phyloP scores from a whole-genome alignment of 2,329 filamentous ascomycete genomes.

The Nigrospora osmanthi region DNA sequence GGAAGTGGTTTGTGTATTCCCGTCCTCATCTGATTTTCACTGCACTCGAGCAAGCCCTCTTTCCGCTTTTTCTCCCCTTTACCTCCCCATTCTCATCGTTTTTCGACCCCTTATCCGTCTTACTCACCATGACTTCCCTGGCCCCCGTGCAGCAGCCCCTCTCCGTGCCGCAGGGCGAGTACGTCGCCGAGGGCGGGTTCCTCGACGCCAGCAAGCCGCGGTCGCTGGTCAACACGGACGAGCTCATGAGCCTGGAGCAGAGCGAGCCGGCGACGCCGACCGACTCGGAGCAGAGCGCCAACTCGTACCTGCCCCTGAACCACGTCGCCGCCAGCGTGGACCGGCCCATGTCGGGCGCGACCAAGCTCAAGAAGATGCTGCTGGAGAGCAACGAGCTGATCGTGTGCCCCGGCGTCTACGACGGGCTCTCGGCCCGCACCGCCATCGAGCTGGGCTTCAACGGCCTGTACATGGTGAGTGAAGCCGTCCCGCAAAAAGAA shows the following conservation, averaged over 20 bases:
- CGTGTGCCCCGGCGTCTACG: slow-evolving; percentile 40
- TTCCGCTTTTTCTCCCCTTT: too few species aligned
- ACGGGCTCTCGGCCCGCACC: slow-evolving; percentile 39
- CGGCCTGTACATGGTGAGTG: slow-evolving; percentile 40
- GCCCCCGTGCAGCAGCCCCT: background rate
- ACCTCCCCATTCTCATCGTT: too few species aligned
- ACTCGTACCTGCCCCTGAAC: slow-evolving; percentile 10
- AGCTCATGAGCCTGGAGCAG: background rate
- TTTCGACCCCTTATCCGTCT: background rate
- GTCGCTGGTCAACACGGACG: background rate
- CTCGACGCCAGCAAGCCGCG: background rate
- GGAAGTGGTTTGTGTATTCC: too few species aligned
- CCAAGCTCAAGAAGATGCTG: slow-evolving; percentile 22
- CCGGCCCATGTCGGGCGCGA: slow-evolving; percentile 19
- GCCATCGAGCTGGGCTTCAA: slow-evolving; percentile 39
- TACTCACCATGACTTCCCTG: background rate
- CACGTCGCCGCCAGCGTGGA: slow-evolving; percentile 10
- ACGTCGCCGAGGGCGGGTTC: too few species aligned
- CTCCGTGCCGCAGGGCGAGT: background rate
- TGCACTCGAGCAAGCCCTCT: too few species aligned
- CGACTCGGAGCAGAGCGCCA: background rate
- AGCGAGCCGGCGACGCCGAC: background rate
- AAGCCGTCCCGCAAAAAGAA: background rate
- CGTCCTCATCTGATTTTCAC: too few species aligned
- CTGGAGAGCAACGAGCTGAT: slow-evolving; percentile 25